phyloP scores from a whole-genome alignment of 495 filamentous ascomycete species.

The Penicillium ucsense region DNA sequence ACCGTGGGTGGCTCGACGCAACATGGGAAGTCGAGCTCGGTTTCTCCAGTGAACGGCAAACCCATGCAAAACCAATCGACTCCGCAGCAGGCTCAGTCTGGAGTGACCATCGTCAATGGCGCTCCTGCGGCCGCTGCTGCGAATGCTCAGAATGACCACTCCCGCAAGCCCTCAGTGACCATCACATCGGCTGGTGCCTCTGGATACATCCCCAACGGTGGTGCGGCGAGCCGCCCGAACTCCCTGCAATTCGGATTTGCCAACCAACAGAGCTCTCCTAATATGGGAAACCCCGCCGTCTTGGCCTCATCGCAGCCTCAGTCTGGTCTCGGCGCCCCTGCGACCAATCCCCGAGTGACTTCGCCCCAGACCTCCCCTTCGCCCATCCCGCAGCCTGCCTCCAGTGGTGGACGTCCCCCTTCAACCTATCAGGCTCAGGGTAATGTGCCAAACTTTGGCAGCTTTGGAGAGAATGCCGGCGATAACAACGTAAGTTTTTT shows the following conservation, averaged over 20 bases:
- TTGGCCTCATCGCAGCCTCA: slow-evolving; percentile 39
- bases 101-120: slow-evolving; percentile 60
- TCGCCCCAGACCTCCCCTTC: slow-evolving; percentile 74
- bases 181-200: slow-evolving; percentile 71
- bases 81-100: slow-evolving; percentile 31
- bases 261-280: slow-evolving; percentile 56
- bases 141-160: slow-evolving; percentile 56
- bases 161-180: slow-evolving; percentile 74
- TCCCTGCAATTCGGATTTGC: slow-evolving; percentile 72
- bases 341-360: slow-evolving; percentile 52
- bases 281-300: slow-evolving; percentile 40
- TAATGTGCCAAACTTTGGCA: slow-evolving; percentile 68
- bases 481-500: slow-evolving; percentile 58
- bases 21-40: slow-evolving; percentile 73
- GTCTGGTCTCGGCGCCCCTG: slow-evolving; percentile 50
- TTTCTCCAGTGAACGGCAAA: slow-evolving; percentile 78
- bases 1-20: slow-evolving; percentile 65
- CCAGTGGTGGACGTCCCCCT: slow-evolving; percentile 74
- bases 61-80: slow-evolving; percentile 43
- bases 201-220: slow-evolving; percentile 68
- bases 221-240: slow-evolving; percentile 47
- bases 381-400: slow-evolving; percentile 78
- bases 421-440: slow-evolving; percentile 56
- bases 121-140: slow-evolving; percentile 43
- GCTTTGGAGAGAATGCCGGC: slow-evolving; percentile 49